Evolutionary conservation across 805 yeast genomes (phyloP).

Genomic region (Henningerozyma blattae): DNA sequence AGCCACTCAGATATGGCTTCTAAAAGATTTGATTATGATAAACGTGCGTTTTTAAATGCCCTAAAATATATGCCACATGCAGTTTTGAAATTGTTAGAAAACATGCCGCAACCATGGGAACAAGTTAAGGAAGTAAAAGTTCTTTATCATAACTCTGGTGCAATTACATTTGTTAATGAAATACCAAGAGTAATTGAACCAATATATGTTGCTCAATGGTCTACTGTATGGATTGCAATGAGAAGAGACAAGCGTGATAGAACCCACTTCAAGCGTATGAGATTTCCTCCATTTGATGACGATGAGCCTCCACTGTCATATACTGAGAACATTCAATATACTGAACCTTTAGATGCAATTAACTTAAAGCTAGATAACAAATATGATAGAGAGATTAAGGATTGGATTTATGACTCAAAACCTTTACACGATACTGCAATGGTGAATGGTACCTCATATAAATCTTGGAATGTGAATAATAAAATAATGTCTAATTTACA

Average conservation of each 20-base stretch:
- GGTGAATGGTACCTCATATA: slow-evolving; percentile 71
- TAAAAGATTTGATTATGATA: slow-evolving; percentile 68
- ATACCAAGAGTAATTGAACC: slow-evolving; percentile 87
- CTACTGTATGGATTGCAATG: slow-evolving; percentile 86
- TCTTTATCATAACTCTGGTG: slow-evolving; percentile 82
- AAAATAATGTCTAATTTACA: slow-evolving; percentile 54
- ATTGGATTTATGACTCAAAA: slow-evolving; percentile 72
- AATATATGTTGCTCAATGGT: slow-evolving; percentile 90
- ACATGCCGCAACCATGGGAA: slow-evolving; percentile 99
- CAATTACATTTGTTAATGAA: slow-evolving; percentile 90
- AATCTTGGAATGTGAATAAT: slow-evolving; percentile 53
- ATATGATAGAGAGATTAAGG: slow-evolving; percentile 48
- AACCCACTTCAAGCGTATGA: slow-evolving; percentile 78
- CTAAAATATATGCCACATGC: slow-evolving; percentile 95
- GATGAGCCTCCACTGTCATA: slow-evolving; percentile 89
- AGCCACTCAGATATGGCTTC: slow-evolving; percentile 82
- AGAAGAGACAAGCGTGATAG: slow-evolving; percentile 88
- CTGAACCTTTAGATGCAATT: slow-evolving; percentile 64
- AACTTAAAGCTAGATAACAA: slow-evolving; percentile 50
- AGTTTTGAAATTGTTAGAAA: slow-evolving; percentile 72
- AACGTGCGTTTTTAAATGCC: slow-evolving; percentile 80
- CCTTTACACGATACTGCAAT: slow-evolving; percentile 52
- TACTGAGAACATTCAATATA: slow-evolving; percentile 64
- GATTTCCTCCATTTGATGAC: slow-evolving; percentile 94
- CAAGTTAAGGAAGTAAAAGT: slow-evolving; percentile 73